phyloP scores from a whole-genome alignment of 1,284 basidiomycete species.

The Ustilago lituana region DNA sequence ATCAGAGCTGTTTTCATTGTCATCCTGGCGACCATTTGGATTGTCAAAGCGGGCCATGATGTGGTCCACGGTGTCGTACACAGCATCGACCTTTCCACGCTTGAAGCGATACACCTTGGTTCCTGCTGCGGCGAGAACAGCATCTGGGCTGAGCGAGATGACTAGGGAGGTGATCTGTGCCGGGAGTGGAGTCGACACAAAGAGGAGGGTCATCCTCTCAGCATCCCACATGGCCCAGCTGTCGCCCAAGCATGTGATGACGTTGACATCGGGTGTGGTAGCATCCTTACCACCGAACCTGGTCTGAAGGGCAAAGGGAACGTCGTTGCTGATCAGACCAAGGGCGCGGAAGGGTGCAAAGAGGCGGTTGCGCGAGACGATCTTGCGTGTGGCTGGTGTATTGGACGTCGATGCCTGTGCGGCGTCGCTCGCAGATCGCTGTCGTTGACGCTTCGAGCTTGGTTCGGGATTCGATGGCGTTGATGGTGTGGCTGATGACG shows the following conservation, averaged over 20 bases:
- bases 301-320: constrained; percentile 85
- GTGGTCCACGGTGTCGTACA: constrained; percentile 43
- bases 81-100: constrained; percentile 82
- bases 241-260: constrained; percentile 87
- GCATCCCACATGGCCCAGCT: constrained; percentile 98
- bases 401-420: constrained; percentile 6
- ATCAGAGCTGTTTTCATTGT: constrained; percentile 7
- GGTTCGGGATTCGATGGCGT: constrained; percentile 19
- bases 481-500: constrained; percentile 4
- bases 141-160: constrained; percentile 78
- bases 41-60: constrained; percentile 34
- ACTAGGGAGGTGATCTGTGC: constrained; percentile 79
- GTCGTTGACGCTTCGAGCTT: constrained; percentile 24
- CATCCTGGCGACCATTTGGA: constrained; percentile 13
- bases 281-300: constrained; percentile 86
- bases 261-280: constrained; percentile 71
- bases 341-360: constrained; percentile 96
- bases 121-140: constrained; percentile 83
- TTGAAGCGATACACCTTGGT: constrained; percentile 79
- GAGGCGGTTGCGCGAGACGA: constrained; percentile 69
- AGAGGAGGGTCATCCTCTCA: constrained; percentile 87
- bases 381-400: constrained; percentile 14
- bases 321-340: constrained; percentile 88
- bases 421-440: constrained; percentile 4
- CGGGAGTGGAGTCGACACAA: constrained; percentile 87